Evolutionary conservation across 2,329 filamentous ascomycete genomes (phyloP), one percentile per base, ranked within the genome.

Genomic region (Fusarium newnesense): DNA sequence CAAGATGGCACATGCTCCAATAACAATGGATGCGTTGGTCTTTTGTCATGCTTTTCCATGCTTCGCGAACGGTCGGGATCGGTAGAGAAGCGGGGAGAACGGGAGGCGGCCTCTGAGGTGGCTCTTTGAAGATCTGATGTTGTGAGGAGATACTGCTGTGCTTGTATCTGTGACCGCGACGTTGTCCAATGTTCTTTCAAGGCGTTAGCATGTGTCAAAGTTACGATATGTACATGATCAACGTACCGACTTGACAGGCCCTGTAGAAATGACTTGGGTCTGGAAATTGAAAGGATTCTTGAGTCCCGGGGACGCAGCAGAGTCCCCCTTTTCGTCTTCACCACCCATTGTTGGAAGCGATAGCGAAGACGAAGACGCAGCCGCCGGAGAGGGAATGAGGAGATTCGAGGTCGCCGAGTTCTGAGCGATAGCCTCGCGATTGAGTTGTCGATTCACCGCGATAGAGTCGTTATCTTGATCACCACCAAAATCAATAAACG

Each of bases 101-200:
- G 30, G 97, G 89, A 8, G 96, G 96, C 2, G 95, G 93, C 60
- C 95, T 90, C 9, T 90, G 93, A 1, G 95, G 92, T 11, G 96
- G 96, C 81, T 98, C 95, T 76, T 97, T 94, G 82, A 98, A 97
- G 82, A 98, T 97, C 82, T 98, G 95, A 81, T 98, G 95, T 77
- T 92, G 90, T 12, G 90, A 85, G 26, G 94, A 97, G 64, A 99
- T 93, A 80, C 94, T 97, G 81, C 94, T 97, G 85, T 98, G 96
- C 81, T 98, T 97, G 87, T 99, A 99, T 81, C 96, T 95, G 85
- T 99, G 96, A 71, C 96, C 96, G 69, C 96, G 92, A 74, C 96
- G 91, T 82, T 97, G 94, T 72, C 95, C 95, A 72, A 98, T 90
- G 76, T 94, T 96, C 92, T 97, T 60, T 57, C 32, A 30, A 50